Evolutionary conservation across 2,329 filamentous ascomycete species (phyloP).

Genomic region (Dactylellina sp.): DNA sequence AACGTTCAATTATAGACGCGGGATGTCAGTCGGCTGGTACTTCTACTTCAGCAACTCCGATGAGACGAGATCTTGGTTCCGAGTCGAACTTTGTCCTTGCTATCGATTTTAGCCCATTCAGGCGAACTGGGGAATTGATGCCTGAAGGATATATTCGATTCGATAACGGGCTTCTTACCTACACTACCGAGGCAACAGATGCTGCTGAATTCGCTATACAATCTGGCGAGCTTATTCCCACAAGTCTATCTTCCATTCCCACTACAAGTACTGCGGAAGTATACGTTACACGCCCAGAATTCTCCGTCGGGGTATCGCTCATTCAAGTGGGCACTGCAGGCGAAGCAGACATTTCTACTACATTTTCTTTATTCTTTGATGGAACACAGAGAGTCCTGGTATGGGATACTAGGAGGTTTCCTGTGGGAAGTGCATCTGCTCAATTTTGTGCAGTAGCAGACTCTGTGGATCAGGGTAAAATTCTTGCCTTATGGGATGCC

Average conservation of each 20-base stretch:
- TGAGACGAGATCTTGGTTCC: background rate
- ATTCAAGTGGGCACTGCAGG: conserved; percentile 3
- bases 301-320: background rate
- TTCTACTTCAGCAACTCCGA: too few species aligned
- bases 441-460: conserved; percentile 16
- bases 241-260: conserved; percentile 2
- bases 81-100: background rate
- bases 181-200: conserved; percentile 6
- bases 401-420: conserved; percentile 11
- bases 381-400: conserved; percentile 14
- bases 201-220: conserved; percentile 10
- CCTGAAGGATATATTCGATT: conserved; percentile 20
- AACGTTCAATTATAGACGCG: too few species aligned
- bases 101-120: background rate
- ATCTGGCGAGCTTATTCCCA: conserved; percentile 5
- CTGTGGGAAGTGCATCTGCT: conserved; percentile 15
- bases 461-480: background rate
- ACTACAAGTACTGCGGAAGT: background rate
- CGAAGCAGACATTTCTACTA: background rate
- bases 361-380: conserved; percentile 14
- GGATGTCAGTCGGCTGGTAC: too few species aligned
- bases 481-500: conserved; percentile 25
- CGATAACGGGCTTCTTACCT: conserved; percentile 17
- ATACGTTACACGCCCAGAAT: background rate
- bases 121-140: background rate